Conservation (phyloP, 495 filamentous ascomycete genomes). For the Barbatosphaeria neglecta region DNA sequence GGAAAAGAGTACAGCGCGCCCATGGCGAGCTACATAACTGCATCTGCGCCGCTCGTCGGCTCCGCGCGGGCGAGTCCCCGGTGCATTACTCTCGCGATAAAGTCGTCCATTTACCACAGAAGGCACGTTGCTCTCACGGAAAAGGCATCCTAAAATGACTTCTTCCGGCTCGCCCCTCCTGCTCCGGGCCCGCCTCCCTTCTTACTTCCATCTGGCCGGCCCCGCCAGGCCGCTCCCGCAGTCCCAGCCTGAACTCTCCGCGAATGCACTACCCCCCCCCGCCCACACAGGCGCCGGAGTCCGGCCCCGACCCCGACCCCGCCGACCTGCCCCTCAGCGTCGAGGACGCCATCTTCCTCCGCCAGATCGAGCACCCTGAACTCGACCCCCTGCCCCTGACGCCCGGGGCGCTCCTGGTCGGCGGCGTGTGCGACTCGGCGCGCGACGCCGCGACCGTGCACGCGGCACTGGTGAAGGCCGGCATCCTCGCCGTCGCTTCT, state of each 20-base stretch:
- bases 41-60: too few relatives aligned
- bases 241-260: not conserved
- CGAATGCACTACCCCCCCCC: not conserved
- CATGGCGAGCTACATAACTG: too few relatives aligned
- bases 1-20: too few relatives aligned
- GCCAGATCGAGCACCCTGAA: not conserved
- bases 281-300: too few relatives aligned
- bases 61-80: too few relatives aligned
- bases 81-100: too few relatives aligned
- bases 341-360: slow-evolving; percentile 1
- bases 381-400: not conserved
- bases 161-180: not conserved
- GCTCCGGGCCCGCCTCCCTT: not conserved
- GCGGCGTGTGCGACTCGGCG: slow-evolving; percentile 1
- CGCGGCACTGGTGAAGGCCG: not conserved
- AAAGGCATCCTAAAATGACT: not conserved
- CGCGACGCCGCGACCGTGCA: not conserved
- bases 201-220: not conserved
- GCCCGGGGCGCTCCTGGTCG: not conserved
- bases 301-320: not conserved
- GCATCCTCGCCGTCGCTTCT: not conserved
- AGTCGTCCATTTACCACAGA: too few relatives aligned
- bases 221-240: not conserved
- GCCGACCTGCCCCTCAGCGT: not conserved
- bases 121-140: too few relatives aligned